phyloP scores from a whole-genome alignment of 148 eudicot genomes.

The Silene uniflora region DNA sequence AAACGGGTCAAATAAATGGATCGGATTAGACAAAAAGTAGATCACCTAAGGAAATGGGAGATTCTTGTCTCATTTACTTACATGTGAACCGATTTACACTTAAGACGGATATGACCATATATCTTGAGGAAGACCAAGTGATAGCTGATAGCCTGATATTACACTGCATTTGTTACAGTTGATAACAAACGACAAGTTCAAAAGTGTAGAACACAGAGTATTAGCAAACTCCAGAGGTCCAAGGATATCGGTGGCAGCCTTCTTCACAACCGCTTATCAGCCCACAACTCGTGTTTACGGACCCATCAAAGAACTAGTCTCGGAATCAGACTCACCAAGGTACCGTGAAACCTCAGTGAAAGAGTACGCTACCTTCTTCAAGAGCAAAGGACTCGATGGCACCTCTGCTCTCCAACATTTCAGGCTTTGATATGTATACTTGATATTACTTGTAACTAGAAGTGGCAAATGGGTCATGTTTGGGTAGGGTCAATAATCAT shows the following conservation, averaged over 20 bases:
- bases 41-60: no score
- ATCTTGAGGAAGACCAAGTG: no score
- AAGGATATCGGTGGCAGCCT: slow-evolving; percentile 54
- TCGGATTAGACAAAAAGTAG: no score
- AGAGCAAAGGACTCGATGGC: slow-evolving; percentile 42
- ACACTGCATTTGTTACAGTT: slow-evolving; percentile 26
- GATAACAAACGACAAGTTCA: slow-evolving; percentile 51
- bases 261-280: slow-evolving; percentile 38
- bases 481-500: no score
- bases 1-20: no score
- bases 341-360: slow-evolving; percentile 43
- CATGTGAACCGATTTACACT: no score
- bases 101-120: no score
- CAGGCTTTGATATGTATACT: slow-evolving; percentile 24
- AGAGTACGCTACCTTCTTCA: slow-evolving; percentile 28
- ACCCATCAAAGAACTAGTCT: slow-evolving; percentile 59
- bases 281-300: slow-evolving; percentile 33
- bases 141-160: no score
- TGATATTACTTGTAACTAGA: no score
- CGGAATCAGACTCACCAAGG: slow-evolving; percentile 42
- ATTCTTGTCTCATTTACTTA: no score
- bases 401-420: slow-evolving; percentile 29
- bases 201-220: slow-evolving; percentile 51
- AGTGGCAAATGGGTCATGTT: no score
- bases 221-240: slow-evolving; percentile 36